Base-by-base conservation (phyloP, 352 stramenopile genomes). In the Globisporangium middletonii region DNA sequence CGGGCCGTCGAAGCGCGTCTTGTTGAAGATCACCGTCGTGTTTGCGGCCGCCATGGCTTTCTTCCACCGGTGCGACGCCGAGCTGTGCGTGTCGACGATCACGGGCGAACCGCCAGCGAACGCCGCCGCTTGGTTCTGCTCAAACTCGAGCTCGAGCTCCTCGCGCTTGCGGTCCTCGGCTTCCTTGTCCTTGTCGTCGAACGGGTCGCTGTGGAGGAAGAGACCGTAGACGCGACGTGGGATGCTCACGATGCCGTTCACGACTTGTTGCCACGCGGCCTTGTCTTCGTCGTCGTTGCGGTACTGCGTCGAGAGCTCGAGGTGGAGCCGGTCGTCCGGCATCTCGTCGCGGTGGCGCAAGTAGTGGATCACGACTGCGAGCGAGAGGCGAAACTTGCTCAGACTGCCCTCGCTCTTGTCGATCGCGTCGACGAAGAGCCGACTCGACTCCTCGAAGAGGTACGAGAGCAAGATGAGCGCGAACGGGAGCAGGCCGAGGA, bases 331-430 rank as follows among this genome's bases (percentile, higher is more conserved):
- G 60, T 92, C 83, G 26, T 90, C 75, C 0, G 82, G 85, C 85
- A 94, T 94, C 38, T 92, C 81, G 4, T 79, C 60, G 57, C 71
- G 71, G 59, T 95, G 83, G 43, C 85, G 85, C 50, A 91, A 35
- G 65, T 90, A 95, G 60, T 95, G 85, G 61, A 95, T 86, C 49
- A 89, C 88, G 55, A 92, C 83, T 37, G 77, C 74, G 51, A 95
- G 69, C 37, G 83, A 86, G 46, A 95, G 78, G 18, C 85, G 83
- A 50, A 95, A 95, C 62, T 93, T 92, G 72, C 67, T 72, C 50
- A 95, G 64, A 58, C 74, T 81, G 33, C 85, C 85, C 59, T 95
- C 83, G 61, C 70, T 87, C 67, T 85, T 84, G 75, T 93, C 76
- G 58, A 95, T 87, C n/a, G 83, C 83, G 46, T 95, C 85, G 48